Percentiles rank a stretch among this genome's conserved stretches.
Conservation (phyloP, 192 early-diverging fungal species). For the Allomyces arbusculus region DNA sequence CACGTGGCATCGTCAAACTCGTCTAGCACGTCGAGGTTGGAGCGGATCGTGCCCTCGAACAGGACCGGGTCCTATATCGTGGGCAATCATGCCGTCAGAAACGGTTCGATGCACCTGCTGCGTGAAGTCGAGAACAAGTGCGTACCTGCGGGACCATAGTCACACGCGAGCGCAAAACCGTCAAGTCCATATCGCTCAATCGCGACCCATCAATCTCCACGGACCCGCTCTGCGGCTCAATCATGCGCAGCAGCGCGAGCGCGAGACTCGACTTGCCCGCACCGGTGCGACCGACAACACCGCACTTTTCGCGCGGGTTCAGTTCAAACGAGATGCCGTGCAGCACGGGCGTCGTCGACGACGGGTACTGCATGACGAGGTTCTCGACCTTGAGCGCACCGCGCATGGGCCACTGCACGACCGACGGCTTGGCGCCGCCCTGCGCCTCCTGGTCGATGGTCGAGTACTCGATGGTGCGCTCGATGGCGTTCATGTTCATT, state of each 20-base stretch:
- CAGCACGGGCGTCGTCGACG: slow-evolving; percentile 52
- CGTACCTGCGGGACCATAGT: slow-evolving; percentile 66
- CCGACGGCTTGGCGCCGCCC: slow-evolving; percentile 22
- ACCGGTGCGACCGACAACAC: slow-evolving; percentile 79
- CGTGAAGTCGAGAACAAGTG: no score
- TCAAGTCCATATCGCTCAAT: slow-evolving; percentile 43
- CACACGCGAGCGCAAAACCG: slow-evolving; percentile 52
- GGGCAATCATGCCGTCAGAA: no score
- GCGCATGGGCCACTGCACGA: slow-evolving; percentile 38
- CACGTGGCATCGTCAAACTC: slow-evolving; percentile 50
- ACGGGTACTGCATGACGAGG: slow-evolving; percentile 55
- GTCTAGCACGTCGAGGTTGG: slow-evolving; percentile 76
- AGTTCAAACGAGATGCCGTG: slow-evolving; percentile 53
- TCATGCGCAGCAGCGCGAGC: slow-evolving; percentile 56
- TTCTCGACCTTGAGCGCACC: slow-evolving; percentile 54
- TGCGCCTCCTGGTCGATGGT: slow-evolving; percentile 59
- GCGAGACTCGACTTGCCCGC: slow-evolving; percentile 62
- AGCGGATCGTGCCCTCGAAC: slow-evolving; percentile 57
- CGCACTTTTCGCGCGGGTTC: slow-evolving; percentile 56
- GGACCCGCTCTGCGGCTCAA: slow-evolving; percentile 45
- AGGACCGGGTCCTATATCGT: slow-evolving; percentile 42
- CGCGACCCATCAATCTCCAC: slow-evolving; percentile 57
- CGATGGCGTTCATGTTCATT: slow-evolving; percentile 70
- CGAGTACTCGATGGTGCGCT: slow-evolving; percentile 70
- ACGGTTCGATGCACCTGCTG: no score